phyloP scores from a whole-genome alignment of 768 basidiomycete species.

The Tricholomella constricta region DNA sequence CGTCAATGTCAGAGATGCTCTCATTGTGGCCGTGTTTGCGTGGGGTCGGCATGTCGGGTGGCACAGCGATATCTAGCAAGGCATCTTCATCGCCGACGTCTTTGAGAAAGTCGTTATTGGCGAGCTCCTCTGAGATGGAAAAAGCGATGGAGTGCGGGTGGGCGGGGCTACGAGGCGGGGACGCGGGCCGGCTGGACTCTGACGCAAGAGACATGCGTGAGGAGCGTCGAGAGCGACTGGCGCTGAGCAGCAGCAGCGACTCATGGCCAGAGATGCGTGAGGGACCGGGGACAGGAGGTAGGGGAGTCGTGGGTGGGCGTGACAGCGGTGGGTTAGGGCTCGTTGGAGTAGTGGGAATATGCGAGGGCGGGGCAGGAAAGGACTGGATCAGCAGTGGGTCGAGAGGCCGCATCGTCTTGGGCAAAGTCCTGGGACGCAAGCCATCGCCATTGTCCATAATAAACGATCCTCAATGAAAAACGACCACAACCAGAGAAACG shows the following conservation, averaged over 20 bases:
- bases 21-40: constrained; percentile 6
- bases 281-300: constrained; percentile 68
- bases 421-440: too few species aligned
- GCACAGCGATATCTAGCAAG: background rate
- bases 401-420: background rate
- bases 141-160: constrained; percentile 27
- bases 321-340: constrained; percentile 58
- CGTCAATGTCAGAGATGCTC: constrained; percentile 39
- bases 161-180: constrained; percentile 21
- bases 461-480: too few species aligned
- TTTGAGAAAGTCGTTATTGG: constrained; percentile 25
- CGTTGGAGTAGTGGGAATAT: constrained; percentile 37
- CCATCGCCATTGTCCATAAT: too few species aligned
- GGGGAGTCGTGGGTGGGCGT: constrained; percentile 55
- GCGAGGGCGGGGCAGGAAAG: constrained; percentile 44
- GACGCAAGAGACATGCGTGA: constrained; percentile 9
- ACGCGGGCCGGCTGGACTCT: constrained; percentile 5
- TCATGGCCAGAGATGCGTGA: constrained; percentile 55
- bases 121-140: constrained; percentile 25
- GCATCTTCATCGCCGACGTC: constrained; percentile 28
- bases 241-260: constrained; percentile 41
- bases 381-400: constrained; percentile 34
- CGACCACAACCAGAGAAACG: too few species aligned
- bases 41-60: background rate
- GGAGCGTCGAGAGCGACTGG: constrained; percentile 31